These are phyloP conservation scores for Cercospora nicotianae DNA, from an alignment of 2,329 filamentous ascomycete species.

Conservation along the genomic window DNA sequence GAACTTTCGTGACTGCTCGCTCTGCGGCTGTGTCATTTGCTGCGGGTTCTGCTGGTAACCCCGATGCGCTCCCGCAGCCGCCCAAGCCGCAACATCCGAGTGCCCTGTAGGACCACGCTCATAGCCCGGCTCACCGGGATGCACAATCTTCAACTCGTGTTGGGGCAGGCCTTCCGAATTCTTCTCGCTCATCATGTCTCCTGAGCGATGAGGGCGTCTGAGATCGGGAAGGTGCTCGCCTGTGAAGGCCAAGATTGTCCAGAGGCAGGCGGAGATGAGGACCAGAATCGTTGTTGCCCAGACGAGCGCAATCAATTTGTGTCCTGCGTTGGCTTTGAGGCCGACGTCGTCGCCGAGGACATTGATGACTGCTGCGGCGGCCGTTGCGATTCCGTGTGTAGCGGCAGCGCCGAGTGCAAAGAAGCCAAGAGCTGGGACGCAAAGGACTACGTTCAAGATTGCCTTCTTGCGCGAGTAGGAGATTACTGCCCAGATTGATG, in stretches of 20 bases:
- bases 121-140: constrained; percentile 3
- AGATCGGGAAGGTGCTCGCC: constrained; percentile 18
- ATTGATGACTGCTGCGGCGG: constrained; percentile 56
- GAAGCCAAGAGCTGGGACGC: constrained; percentile 54
- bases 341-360: constrained; percentile 53
- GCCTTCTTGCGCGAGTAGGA: constrained; percentile 40
- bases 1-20: constrained; percentile 6
- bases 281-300: constrained; percentile 54
- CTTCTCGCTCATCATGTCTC: neutral
- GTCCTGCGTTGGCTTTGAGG: constrained; percentile 52
- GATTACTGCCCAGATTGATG: constrained; percentile 48
- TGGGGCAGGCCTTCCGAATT: neutral
- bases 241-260: constrained; percentile 19
- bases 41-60: neutral
- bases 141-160: constrained; percentile 13
- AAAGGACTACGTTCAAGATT: constrained; percentile 52
- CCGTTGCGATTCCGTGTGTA: constrained; percentile 62
- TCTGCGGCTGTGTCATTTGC: constrained; percentile 4
- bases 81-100: constrained; percentile 14
- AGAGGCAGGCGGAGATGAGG: constrained; percentile 27
- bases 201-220: neutral
- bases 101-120: constrained; percentile 8
- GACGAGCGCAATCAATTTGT: constrained; percentile 58
- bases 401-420: constrained; percentile 74
- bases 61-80: constrained; percentile 1